These are phyloP conservation scores for Pythium apleroticum DNA, from an alignment of 352 stramenopile species.

Conservation along the genomic window DNA sequence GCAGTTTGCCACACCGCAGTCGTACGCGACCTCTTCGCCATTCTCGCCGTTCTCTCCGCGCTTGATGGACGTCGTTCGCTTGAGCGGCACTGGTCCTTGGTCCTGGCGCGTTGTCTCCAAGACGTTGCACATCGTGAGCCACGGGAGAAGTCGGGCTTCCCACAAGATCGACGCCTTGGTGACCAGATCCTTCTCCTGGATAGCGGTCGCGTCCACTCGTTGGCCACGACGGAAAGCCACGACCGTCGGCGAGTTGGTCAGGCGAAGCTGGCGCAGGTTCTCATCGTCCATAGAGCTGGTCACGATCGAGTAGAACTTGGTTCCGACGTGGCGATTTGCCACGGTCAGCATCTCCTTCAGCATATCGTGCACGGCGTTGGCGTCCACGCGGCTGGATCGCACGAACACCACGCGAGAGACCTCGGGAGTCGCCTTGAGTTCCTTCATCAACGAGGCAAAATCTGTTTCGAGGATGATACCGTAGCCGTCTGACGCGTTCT, in stretches of 20 bases:
- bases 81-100: not conserved
- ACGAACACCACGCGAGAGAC: constrained; percentile 51
- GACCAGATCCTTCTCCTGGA: constrained; percentile 40
- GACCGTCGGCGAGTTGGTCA: constrained; percentile 35
- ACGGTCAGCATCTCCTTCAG: constrained; percentile 41
- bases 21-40: constrained; percentile 40
- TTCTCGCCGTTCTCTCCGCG: not conserved
- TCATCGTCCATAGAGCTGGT: constrained; percentile 26
- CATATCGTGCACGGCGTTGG: constrained; percentile 30
- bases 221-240: constrained; percentile 53
- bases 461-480: constrained; percentile 42
- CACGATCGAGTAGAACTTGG: constrained; percentile 55
- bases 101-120: constrained; percentile 43
- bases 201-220: constrained; percentile 42
- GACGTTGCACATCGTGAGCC: constrained; percentile 62
- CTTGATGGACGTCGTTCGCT: constrained; percentile 11
- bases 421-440: constrained; percentile 36
- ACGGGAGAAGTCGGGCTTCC: constrained; percentile 59
- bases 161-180: constrained; percentile 37
- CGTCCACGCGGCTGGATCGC: constrained; percentile 8
- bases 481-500: constrained; percentile 54
- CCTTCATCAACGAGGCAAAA: constrained; percentile 32
- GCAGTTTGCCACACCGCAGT: constrained; percentile 60
- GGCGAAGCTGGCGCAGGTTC: constrained; percentile 37
- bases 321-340: constrained; percentile 46